A percentile compares a stretch with the other conserved stretches of the same genome.
Evolutionary conservation across 495 filamentous ascomycete genomes (phyloP).

Genomic region (Xylaria longipes): DNA sequence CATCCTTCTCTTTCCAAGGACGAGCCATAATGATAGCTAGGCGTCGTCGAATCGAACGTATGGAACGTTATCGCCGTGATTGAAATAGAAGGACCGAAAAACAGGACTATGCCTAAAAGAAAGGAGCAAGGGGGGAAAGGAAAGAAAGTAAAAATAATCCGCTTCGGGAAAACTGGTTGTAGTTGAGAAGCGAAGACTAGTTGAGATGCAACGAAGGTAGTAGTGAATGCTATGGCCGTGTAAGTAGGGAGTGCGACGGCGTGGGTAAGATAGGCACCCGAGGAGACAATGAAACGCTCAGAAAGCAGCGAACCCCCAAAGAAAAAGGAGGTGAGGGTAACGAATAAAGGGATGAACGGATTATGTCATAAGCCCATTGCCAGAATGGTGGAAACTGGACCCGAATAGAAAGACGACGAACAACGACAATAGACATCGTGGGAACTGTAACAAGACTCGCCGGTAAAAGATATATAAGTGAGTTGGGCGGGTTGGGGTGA

Average conservation of each 20-base stretch:
- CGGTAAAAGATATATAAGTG: constrained; percentile 18
- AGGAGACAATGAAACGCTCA: constrained; percentile 13
- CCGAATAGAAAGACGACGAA: constrained; percentile 18
- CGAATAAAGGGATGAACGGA: constrained; percentile 6
- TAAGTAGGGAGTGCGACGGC: constrained; percentile 9
- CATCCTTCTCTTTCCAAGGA: constrained; percentile 37
- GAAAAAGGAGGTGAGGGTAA: neutral
- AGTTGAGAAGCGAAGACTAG: constrained; percentile 9
- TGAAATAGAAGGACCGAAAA: constrained; percentile 4
- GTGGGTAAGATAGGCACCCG: neutral
- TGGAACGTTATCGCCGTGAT: neutral
- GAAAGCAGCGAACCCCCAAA: constrained; percentile 11
- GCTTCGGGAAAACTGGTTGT: neutral
- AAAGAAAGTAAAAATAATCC: neutral
- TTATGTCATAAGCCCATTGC: constrained; percentile 20
- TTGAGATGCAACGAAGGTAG: neutral
- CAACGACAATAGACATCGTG: neutral
- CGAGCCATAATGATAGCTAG: constrained; percentile 22
- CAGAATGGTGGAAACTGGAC: constrained; percentile 11
- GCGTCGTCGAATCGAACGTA: neutral
- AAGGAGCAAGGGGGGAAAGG: neutral
- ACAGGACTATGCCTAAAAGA: neutral
- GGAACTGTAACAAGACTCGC: neutral
- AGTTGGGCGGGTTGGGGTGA: neutral
- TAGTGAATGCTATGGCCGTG: neutral